phyloP scores from a whole-genome alignment of 139 green algal genomes.

The Trebouxia sp. region DNA sequence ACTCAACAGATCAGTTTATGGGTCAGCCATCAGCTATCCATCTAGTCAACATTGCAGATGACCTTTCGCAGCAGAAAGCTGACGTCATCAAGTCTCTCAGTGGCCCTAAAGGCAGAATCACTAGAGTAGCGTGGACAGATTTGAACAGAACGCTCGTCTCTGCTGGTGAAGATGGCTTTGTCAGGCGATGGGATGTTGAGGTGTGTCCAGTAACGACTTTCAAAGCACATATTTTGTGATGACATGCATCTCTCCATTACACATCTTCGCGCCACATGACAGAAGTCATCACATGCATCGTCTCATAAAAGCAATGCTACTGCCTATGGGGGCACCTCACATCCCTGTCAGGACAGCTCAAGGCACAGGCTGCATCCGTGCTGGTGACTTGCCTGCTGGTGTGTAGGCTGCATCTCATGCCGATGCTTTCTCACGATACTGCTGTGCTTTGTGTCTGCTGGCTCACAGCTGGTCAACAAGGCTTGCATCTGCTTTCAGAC shows the following conservation, averaged over 20 bases:
- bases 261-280: background rate
- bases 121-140: constrained; percentile 76
- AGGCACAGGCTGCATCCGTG: too few species aligned
- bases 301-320: too few species aligned
- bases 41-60: constrained; percentile 65
- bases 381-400: too few species aligned
- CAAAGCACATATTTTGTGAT: background rate
- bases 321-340: too few species aligned
- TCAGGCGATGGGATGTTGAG: constrained; percentile 80
- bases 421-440: too few species aligned
- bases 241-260: background rate
- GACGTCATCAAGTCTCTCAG: constrained; percentile 28
- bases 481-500: too few species aligned
- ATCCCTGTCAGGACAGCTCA: too few species aligned
- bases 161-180: constrained; percentile 84
- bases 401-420: too few species aligned
- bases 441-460: too few species aligned
- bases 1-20: constrained; percentile 25
- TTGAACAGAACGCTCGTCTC: constrained; percentile 85
- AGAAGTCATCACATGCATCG: too few species aligned
- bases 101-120: constrained; percentile 67
- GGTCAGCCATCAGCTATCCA: constrained; percentile 5
- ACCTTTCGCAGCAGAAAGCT: constrained; percentile 62
- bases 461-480: too few species aligned
- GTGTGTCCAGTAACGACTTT: constrained; percentile 38